phyloP scores from a whole-genome alignment of 2,329 filamentous ascomycete species.

The Penicillium sclerotigenum region DNA sequence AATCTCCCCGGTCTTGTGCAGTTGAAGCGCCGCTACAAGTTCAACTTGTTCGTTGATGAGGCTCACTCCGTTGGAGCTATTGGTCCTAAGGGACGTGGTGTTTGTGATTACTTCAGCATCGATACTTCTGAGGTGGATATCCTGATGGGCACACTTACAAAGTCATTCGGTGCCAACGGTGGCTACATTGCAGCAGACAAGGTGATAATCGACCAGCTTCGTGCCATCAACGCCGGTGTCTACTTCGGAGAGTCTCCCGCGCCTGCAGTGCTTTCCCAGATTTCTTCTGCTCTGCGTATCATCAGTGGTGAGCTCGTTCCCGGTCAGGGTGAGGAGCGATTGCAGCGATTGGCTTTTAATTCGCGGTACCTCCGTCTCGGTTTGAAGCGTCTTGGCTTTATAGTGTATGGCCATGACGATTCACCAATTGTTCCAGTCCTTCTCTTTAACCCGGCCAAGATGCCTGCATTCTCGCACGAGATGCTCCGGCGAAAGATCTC shows the following conservation, averaged over 20 bases:
- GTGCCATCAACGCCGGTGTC: slow-evolving; percentile 78
- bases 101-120: slow-evolving; percentile 95
- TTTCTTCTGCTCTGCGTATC: slow-evolving; percentile 78
- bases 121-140: slow-evolving; percentile 87
- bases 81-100: slow-evolving; percentile 81
- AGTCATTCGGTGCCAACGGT: slow-evolving; percentile 97
- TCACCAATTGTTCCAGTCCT: slow-evolving; percentile 93
- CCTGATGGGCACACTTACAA: slow-evolving; percentile 96
- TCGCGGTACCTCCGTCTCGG: slow-evolving; percentile 96
- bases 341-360: slow-evolving; percentile 96
- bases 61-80: slow-evolving; percentile 94
- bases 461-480: slow-evolving; percentile 96
- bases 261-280: slow-evolving; percentile 86
- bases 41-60: slow-evolving; percentile 91
- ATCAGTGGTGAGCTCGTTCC: slow-evolving; percentile 85
- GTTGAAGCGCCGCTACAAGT: slow-evolving; percentile 95
- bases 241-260: slow-evolving; percentile 83
- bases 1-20: slow-evolving; percentile 86
- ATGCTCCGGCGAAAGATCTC: slow-evolving; percentile 98
- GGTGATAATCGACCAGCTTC: slow-evolving; percentile 86
- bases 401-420: slow-evolving; percentile 96
- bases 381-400: slow-evolving; percentile 93
- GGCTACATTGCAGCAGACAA: slow-evolving; percentile 92
- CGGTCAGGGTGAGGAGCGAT: slow-evolving; percentile 89
- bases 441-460: slow-evolving; percentile 98